Evolutionary conservation across 306 rosid species (phyloP), one percentile per base, ranked within the genome.

Genomic region (Lathyrus aphaca): DNA sequence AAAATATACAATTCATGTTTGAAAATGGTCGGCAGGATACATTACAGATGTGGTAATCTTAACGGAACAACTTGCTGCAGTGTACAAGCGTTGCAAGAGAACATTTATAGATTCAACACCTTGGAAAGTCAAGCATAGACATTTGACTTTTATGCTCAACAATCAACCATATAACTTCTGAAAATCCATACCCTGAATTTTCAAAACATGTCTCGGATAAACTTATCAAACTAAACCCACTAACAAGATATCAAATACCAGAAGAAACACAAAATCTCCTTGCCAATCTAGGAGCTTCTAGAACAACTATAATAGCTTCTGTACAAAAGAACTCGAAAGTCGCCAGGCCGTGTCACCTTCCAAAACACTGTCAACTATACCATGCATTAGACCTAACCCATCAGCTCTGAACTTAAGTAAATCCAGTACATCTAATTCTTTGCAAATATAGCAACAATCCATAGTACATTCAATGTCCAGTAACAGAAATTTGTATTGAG

Each of bases 161-260:
- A 3, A 58, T 71, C 30, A 64, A 53, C 25, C 76, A 53, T 43
- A 43, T 17, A 62, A 69, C 58, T 53, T 37, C 8, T 16, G 23
- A 66, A 25, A 39, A 77, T 23, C 53, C 51, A 53, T 45, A 19
- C 15, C 12, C 66, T 51, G 16, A 32, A 30, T 42, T 73, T 49
- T 50, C 46, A 68, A 68, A 60, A 51, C 54, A 49, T 58, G 44
- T 63, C 64, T 23, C 60, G 11, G 27, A 17, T 32, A 46, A 71
- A 57, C 29, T 29, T 60, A 10, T 69, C 70, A 46, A 4, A 77
- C 54, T 21, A 46, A 58, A 42, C 68, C 55, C 68, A 72, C 62
- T 40, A 39, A 58, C 62, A 57, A 55, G 45, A 39, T 56, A 5
- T 30, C 75, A 53, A 60, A 79, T 42, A 42, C 21, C 55, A 16